These are phyloP conservation scores for Calocybe cyanea DNA, from an alignment of 768 basidiomycete species.

Conservation along the genomic window DNA sequence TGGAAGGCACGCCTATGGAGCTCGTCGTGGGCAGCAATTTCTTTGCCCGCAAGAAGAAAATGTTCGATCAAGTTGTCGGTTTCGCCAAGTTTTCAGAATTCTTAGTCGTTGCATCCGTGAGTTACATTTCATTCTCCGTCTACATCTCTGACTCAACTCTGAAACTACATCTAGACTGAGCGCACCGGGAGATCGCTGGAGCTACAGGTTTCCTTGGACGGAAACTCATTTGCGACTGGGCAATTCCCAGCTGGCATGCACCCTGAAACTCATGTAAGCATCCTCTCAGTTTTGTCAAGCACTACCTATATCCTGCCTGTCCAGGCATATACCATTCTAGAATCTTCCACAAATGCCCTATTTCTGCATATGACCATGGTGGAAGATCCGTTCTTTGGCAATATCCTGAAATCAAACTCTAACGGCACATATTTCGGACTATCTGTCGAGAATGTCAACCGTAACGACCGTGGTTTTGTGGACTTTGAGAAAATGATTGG, in stretches of 20 bases:
- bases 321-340: conserved; percentile 90
- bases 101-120: conserved; percentile 89
- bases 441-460: conserved; percentile 84
- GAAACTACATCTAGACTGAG: conserved; percentile 36
- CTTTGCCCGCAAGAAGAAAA: conserved; percentile 63
- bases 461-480: conserved; percentile 83
- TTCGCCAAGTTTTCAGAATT: conserved; percentile 98
- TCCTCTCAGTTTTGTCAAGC: background rate
- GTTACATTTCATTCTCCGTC: conserved; percentile 18
- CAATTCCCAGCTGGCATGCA: conserved; percentile 89
- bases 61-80: conserved; percentile 88
- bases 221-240: conserved; percentile 77
- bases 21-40: conserved; percentile 75
- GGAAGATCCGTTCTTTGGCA: conserved; percentile 81
- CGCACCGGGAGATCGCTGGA: conserved; percentile 59
- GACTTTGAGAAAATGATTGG: conserved; percentile 99
- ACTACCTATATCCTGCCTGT: background rate
- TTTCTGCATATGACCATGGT: conserved; percentile 97
- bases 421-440: conserved; percentile 97
- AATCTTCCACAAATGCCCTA: conserved; percentile 88
- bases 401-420: conserved; percentile 92
- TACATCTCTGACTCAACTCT: background rate
- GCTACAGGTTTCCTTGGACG: conserved; percentile 91
- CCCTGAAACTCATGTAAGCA: conserved; percentile 84
- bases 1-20: conserved; percentile 66